Evolutionary conservation across 495 filamentous ascomycete genomes (phyloP).

Genomic region (Hypoxylon cercidicola): DNA sequence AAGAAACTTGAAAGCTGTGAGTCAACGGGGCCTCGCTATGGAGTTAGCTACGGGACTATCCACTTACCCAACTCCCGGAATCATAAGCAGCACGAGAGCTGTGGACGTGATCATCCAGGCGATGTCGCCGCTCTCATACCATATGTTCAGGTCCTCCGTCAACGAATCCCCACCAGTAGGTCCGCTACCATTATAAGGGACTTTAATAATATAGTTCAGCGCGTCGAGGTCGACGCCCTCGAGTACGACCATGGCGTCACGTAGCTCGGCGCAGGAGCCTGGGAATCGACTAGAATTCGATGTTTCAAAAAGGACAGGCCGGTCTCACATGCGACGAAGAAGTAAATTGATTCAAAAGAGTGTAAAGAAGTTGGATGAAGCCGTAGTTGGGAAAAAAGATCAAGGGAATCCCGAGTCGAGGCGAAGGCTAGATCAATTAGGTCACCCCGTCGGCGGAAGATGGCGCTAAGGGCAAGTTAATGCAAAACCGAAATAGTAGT

Average conservation of each 20-base stretch:
- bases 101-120: slow-evolving; percentile 90
- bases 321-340: slow-evolving; percentile 21
- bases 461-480: slow-evolving; percentile 19
- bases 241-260: slow-evolving; percentile 46
- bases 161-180: slow-evolving; percentile 80
- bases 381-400: slow-evolving; percentile 4
- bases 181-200: slow-evolving; percentile 72
- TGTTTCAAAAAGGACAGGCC: slow-evolving; percentile 6
- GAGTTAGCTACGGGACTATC: slow-evolving; percentile 26
- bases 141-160: slow-evolving; percentile 79
- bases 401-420: slow-evolving; percentile 11
- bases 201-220: slow-evolving; percentile 59
- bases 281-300: slow-evolving; percentile 13
- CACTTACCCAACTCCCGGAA: slow-evolving; percentile 84
- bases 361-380: slow-evolving; percentile 37
- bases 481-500: slow-evolving; percentile 14
- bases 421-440: slow-evolving; percentile 36
- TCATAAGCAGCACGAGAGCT: slow-evolving; percentile 95
- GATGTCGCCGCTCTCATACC: slow-evolving; percentile 88
- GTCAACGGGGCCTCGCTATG: slow-evolving; percentile 9
- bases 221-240: slow-evolving; percentile 53
- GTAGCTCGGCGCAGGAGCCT: slow-evolving; percentile 17
- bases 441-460: slow-evolving; percentile 11
- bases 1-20: slow-evolving; percentile 73
- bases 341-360: slow-evolving; percentile 34